A percentile compares a stretch with the other conserved stretches of the same genome.
These are phyloP conservation scores for Mariannaea elegans DNA, from an alignment of 2,329 filamentous ascomycete species.

Conservation along the genomic window DNA sequence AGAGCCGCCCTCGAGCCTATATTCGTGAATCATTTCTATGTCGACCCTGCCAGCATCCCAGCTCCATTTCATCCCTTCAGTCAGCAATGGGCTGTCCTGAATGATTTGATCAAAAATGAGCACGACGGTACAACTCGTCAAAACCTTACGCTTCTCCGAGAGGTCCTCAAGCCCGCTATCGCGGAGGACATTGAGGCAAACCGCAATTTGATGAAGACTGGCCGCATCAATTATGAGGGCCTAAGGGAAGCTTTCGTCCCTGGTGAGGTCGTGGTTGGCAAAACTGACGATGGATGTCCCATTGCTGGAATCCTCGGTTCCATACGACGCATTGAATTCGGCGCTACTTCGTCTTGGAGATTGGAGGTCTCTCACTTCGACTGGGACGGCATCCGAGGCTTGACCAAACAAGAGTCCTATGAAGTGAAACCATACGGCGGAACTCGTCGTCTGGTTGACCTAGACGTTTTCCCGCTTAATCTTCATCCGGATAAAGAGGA, in stretches of 20 bases:
- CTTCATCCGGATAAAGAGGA: background rate
- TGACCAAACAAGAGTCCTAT: background rate
- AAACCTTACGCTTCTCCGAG: background rate
- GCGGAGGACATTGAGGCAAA: background rate
- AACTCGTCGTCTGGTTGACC: background rate
- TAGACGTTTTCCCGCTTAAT: background rate
- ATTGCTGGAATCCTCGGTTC: background rate
- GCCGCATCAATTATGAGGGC: background rate
- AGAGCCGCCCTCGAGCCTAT: background rate
- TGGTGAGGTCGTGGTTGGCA: background rate
- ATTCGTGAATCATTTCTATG: background rate
- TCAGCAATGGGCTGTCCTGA: conserved; percentile 4
- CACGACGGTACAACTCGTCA: background rate
- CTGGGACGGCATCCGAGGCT: conserved; percentile 1
- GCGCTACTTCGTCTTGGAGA: background rate
- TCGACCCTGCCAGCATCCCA: background rate
- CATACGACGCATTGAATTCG: background rate
- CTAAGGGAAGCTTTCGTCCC: conserved; percentile 9
- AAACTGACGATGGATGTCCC: background rate
- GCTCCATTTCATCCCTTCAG: background rate
- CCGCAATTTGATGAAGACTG: background rate
- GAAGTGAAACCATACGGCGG: background rate
- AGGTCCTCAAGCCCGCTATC: background rate
- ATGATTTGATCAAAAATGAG: background rate
- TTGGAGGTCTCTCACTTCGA: background rate